Evolutionary conservation across 2,329 filamentous ascomycete species (phyloP).

Genomic region (Biscogniauxia mediterranea): DNA sequence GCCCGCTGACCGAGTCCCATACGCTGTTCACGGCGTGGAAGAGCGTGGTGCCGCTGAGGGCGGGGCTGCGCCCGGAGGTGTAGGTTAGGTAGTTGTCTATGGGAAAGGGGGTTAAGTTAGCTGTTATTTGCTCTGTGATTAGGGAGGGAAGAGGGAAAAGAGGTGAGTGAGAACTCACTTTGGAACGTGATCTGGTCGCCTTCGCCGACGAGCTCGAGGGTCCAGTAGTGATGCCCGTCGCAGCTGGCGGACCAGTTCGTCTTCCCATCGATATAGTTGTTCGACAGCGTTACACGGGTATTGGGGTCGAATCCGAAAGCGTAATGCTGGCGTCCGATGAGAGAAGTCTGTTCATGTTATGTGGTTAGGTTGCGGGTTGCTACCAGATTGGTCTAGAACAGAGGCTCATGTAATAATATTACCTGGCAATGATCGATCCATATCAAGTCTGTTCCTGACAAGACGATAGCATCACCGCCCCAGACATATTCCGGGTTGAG

Average conservation of each 20-base stretch:
- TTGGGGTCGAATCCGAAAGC: not conserved
- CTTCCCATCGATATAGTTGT: conserved; percentile 6
- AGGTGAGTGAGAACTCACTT: conserved; percentile 1
- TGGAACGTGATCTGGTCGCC: conserved; percentile 6
- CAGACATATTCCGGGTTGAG: conserved; percentile 7
- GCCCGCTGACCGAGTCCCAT: conserved; percentile 27
- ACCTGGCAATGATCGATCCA: conserved; percentile 8
- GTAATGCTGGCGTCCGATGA: conserved; percentile 2
- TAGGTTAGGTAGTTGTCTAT: conserved; percentile 23
- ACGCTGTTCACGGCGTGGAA: conserved; percentile 34
- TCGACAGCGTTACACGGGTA: conserved; percentile 3
- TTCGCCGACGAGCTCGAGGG: conserved; percentile 1
- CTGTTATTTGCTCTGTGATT: not conserved
- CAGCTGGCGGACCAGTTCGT: conserved; percentile 3
- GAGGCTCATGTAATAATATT: not conserved
- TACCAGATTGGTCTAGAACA: no score
- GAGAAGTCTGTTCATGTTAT: not conserved
- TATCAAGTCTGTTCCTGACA: conserved; percentile 1
- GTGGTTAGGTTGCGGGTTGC: not conserved
- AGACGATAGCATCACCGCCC: conserved; percentile 6
- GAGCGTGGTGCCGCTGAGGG: conserved; percentile 28
- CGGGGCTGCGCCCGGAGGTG: conserved; percentile 27
- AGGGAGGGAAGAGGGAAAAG: not conserved
- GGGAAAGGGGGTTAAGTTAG: no score
- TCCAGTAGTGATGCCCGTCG: conserved; percentile 6